Conservation (phyloP, 2,329 filamentous ascomycete genomes). For the Colletotrichum sansevieriae region DNA sequence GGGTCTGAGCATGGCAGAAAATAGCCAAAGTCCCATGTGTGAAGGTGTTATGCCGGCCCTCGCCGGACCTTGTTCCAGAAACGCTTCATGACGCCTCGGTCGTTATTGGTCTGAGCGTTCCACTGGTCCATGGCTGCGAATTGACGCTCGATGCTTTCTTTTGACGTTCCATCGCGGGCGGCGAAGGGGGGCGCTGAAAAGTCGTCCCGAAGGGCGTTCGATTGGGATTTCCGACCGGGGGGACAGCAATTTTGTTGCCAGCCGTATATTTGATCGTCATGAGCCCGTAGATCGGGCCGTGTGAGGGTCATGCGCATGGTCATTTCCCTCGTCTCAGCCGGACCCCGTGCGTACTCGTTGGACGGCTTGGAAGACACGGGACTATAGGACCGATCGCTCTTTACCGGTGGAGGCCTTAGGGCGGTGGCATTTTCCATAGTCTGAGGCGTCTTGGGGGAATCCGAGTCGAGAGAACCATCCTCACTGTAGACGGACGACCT, state of each 20-base stretch:
- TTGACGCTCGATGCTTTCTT: conserved; percentile 67
- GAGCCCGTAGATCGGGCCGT: conserved; percentile 83
- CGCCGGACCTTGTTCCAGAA: conserved; percentile 74
- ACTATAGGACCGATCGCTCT: conserved; percentile 39
- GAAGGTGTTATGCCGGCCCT: conserved; percentile 31
- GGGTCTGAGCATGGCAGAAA: conserved; percentile 5
- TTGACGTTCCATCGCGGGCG: conserved; percentile 54
- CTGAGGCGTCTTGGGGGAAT: conserved; percentile 70
- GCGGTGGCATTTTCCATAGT: conserved; percentile 57
- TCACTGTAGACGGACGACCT: conserved; percentile 68
- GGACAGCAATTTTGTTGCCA: conserved; percentile 65
- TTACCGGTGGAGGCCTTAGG: conserved; percentile 47
- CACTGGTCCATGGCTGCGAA: conserved; percentile 67
- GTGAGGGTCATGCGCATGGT: conserved; percentile 97
- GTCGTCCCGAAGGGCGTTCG: conserved; percentile 50
- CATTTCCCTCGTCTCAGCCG: conserved; percentile 81
- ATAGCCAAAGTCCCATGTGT: not conserved
- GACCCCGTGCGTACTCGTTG: conserved; percentile 57
- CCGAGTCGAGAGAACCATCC: conserved; percentile 68
- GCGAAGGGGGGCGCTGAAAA: conserved; percentile 48
- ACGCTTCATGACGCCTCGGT: conserved; percentile 70
- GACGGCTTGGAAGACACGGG: conserved; percentile 47
- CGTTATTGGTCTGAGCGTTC: conserved; percentile 56
- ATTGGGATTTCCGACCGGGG: conserved; percentile 43
- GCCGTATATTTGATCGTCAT: conserved; percentile 79